Base-by-base conservation (phyloP, 805 yeast genomes). In the Debaryomyces tyrocola region DNA sequence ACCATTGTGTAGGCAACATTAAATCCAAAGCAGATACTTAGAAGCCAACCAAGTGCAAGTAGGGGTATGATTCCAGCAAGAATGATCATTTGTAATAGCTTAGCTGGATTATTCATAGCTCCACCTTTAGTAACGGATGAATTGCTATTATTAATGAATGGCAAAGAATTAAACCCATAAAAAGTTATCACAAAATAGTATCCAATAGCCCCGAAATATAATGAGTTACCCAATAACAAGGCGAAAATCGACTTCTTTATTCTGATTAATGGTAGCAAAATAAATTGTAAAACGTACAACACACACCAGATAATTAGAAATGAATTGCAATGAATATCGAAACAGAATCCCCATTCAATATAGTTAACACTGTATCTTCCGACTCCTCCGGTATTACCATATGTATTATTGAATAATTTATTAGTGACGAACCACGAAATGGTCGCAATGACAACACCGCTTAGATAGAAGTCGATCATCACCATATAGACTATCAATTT, bases 271-370 rank as follows among this genome's bases (percentile, higher is more conserved):
- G 97, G 97, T 49, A 90, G 69, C 45, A 88, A 63, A 40, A 89
- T 59, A 58, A 88, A 86, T 65, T 90, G 96, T 27, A 87, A 49
- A 51, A 89, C 75, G 63, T 90, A 87, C 33, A 90, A 70, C 42
- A 79, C 66, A 44, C 88, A 75, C 96, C 96, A 89, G 37, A 90
- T 83, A 12, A 85, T 73, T 51, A 90, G 68, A 61, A 87, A 90
- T n/a, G 96, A 80, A 64, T 91, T 91, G 70, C 96, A 89, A 67
- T 91, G 97, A 21, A 90, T 84, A 59, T 90, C 97, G 62, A 91
- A 91, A 69, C 97, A 90, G 62, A 89, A 90, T 1, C 92, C 90
- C 97, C 97, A 91, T 62, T 91, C 97, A 44, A 89, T 69, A 54
- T 59, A 74, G 61, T 57, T 73, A 37, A 61, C 57, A 48, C 60